Percentiles rank a stretch among this genome's conserved stretches.
Conservation (phyloP, 768 basidiomycete genomes). For the Psilocybe azurescens region DNA sequence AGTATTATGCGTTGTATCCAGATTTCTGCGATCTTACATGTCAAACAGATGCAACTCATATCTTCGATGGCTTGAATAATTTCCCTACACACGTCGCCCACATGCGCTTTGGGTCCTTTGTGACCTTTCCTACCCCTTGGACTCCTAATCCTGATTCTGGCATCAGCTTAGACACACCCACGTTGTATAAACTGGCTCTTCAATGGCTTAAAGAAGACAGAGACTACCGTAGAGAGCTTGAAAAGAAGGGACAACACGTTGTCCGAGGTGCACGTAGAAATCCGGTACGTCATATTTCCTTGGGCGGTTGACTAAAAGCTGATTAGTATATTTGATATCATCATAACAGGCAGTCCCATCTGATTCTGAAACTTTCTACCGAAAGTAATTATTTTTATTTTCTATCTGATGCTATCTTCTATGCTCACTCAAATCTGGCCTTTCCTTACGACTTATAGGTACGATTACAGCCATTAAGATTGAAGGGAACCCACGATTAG, state of each 20-base stretch:
- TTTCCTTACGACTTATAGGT: slow-evolving; percentile 28
- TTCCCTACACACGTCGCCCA: slow-evolving; percentile 96
- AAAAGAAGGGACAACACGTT: slow-evolving; percentile 58
- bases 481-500: not conserved
- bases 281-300: not conserved
- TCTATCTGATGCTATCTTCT: not conserved
- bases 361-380: slow-evolving; percentile 87
- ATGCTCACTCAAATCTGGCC: no score
- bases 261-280: slow-evolving; percentile 62
- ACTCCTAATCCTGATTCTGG: slow-evolving; percentile 34
- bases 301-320: slow-evolving; percentile 44
- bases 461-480: slow-evolving; percentile 47
- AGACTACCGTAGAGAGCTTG: slow-evolving; percentile 61
- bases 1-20: slow-evolving; percentile 28
- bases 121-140: slow-evolving; percentile 75
- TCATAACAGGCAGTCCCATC: slow-evolving; percentile 60
- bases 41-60: slow-evolving; percentile 88
- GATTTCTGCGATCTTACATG: slow-evolving; percentile 7
- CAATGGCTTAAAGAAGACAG: slow-evolving; percentile 90
- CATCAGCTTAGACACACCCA: slow-evolving; percentile 27
- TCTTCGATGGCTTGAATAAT: slow-evolving; percentile 89
- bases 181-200: slow-evolving; percentile 77
- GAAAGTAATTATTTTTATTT: slow-evolving; percentile 61
- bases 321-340: slow-evolving; percentile 12
- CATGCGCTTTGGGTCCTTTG: slow-evolving; percentile 83